These are phyloP conservation scores for Alternaria angustiovoidea DNA, from an alignment of 2,329 filamentous ascomycete species.

Conservation along the genomic window DNA sequence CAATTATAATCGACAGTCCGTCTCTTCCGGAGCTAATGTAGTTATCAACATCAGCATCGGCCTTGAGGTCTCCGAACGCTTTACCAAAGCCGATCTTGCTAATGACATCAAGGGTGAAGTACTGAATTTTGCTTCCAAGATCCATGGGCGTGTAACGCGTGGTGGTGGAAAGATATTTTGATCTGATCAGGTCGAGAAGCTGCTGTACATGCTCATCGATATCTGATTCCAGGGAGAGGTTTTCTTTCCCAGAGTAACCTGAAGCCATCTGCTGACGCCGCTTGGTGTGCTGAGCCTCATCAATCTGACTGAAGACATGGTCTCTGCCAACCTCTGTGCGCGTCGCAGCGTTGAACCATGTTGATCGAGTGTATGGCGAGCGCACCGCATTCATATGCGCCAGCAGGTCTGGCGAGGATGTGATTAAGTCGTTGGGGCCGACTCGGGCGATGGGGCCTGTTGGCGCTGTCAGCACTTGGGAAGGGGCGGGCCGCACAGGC, in stretches of 20 bases:
- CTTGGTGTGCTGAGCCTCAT: slow-evolving; percentile 56
- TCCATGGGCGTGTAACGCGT: slow-evolving; percentile 48
- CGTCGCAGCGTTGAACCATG: slow-evolving; percentile 42
- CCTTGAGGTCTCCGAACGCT: slow-evolving; percentile 59
- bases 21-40: slow-evolving; percentile 55
- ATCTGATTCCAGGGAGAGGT: slow-evolving; percentile 57
- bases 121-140: slow-evolving; percentile 58
- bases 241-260: slow-evolving; percentile 63
- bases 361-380: slow-evolving; percentile 50
- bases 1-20: slow-evolving; percentile 14
- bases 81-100: slow-evolving; percentile 60
- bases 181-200: slow-evolving; percentile 57
- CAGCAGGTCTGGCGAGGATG: slow-evolving; percentile 57
- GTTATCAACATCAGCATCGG: slow-evolving; percentile 57
- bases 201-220: slow-evolving; percentile 58
- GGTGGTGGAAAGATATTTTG: slow-evolving; percentile 49
- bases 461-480: not conserved
- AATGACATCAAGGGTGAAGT: slow-evolving; percentile 64
- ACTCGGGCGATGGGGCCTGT: slow-evolving; percentile 53
- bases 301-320: slow-evolving; percentile 60
- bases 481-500: not conserved
- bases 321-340: slow-evolving; percentile 60
- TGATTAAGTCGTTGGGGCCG: slow-evolving; percentile 59
- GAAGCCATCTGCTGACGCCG: slow-evolving; percentile 57
- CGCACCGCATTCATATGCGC: slow-evolving; percentile 53